These are phyloP conservation scores for Heracleum sosnowskyi DNA, from an alignment of 129 eudicot genomes.

Conservation along the genomic window DNA sequence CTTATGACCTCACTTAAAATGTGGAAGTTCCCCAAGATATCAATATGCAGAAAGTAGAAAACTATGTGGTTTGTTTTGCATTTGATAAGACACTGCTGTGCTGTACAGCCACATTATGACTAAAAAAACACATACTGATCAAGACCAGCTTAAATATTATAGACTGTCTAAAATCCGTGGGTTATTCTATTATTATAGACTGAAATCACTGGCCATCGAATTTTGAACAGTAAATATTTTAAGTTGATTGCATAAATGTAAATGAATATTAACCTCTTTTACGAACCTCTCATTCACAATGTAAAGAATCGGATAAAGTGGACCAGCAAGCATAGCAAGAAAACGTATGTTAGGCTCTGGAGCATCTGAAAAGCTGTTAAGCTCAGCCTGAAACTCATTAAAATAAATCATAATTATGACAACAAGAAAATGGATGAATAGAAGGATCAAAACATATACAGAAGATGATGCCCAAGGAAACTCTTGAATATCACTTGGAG, in stretches of 20 bases:
- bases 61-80: not conserved
- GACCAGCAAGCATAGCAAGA: slow-evolving; percentile 96
- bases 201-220: not conserved
- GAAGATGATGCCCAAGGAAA: slow-evolving; percentile 4
- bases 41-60: not conserved
- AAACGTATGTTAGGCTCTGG: slow-evolving; percentile 70
- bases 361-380: slow-evolving; percentile 66
- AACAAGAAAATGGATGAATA: slow-evolving; percentile 4
- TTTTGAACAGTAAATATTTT: not conserved
- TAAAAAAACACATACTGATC: not conserved
- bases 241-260: not conserved
- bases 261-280: not conserved
- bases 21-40: not conserved
- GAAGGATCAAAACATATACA: not conserved
- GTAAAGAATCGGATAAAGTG: slow-evolving; percentile 77
- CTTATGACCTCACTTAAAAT: not conserved
- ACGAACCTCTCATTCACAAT: slow-evolving; percentile 73
- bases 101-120: not conserved
- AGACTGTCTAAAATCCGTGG: not conserved
- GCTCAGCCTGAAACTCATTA: slow-evolving; percentile 61
- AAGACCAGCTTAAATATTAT: not conserved
- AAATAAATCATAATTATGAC: not conserved
- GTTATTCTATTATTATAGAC: not conserved
- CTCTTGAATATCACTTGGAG: not conserved
- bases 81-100: not conserved